These are phyloP conservation scores for Botryotinia globosa DNA, from an alignment of 2,329 filamentous ascomycete genomes.

Conservation along the genomic window DNA sequence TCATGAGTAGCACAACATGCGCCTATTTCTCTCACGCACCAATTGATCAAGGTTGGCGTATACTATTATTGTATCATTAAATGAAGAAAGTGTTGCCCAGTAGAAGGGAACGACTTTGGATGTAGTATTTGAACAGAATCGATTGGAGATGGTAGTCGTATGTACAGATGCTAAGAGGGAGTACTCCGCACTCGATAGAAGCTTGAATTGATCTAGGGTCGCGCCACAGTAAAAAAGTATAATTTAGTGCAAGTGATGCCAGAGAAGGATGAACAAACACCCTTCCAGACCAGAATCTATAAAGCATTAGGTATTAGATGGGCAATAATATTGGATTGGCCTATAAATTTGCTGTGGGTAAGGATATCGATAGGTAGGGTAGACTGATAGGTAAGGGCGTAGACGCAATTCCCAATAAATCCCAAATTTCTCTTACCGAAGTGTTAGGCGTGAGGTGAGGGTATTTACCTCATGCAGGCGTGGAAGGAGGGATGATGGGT, in stretches of 20 bases:
- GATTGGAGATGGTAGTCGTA: neutral
- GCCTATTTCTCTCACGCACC: constrained; percentile 18
- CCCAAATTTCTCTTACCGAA: constrained; percentile 5
- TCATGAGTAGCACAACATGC: constrained; percentile 17
- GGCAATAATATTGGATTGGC: neutral
- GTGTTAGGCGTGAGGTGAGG: neutral
- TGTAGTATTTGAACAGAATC: neutral
- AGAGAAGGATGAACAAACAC: neutral
- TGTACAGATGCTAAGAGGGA: neutral
- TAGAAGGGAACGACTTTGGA: neutral
- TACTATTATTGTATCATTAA: neutral
- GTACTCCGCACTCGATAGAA: constrained; percentile 11
- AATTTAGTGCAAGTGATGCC: constrained; percentile 12
- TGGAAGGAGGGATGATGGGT: constrained; percentile 5
- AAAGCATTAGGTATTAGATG: neutral
- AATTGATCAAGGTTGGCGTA: constrained; percentile 10
- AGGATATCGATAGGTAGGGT: neutral
- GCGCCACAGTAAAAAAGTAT: constrained; percentile 8
- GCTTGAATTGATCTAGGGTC: constrained; percentile 14
- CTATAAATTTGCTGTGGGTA: neutral
- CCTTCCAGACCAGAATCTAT: constrained; percentile 12
- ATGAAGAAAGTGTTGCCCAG: neutral
- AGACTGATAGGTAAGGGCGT: neutral
- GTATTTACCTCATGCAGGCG: constrained; percentile 12
- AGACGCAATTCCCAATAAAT: constrained; percentile 1